Evolutionary conservation across 345 rosid genomes (phyloP).

Genomic region (Gynandropsis gynandra): DNA sequence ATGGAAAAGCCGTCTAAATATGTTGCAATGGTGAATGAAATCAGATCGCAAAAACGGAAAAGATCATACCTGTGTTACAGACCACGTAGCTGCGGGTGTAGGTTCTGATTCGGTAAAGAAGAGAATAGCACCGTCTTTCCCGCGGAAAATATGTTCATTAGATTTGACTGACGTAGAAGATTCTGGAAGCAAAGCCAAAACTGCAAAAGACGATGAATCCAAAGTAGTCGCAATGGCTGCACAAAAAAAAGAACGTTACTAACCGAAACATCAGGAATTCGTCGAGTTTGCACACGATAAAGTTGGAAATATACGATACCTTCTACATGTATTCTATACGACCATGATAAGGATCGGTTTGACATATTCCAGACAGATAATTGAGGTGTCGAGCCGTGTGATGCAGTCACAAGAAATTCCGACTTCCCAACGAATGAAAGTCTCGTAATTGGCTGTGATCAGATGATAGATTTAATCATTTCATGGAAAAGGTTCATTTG

Average conservation of each 20-base stretch:
- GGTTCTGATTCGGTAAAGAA: slow-evolving; percentile 58
- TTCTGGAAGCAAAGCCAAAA: slow-evolving; percentile 55
- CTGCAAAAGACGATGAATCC: slow-evolving; percentile 58
- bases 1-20: too few species aligned
- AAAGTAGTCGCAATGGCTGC: slow-evolving; percentile 61
- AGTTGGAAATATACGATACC: slow-evolving; percentile 30
- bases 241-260: slow-evolving; percentile 10
- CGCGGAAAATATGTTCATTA: slow-evolving; percentile 31
- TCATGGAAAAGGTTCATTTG: background rate
- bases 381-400: slow-evolving; percentile 53
- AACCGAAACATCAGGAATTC: background rate
- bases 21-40: too few species aligned
- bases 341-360: slow-evolving; percentile 63
- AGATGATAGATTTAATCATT: background rate
- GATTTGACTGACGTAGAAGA: slow-evolving; percentile 25
- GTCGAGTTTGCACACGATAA: background rate
- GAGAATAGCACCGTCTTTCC: slow-evolving; percentile 70
- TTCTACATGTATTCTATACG: slow-evolving; percentile 70
- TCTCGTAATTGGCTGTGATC: slow-evolving; percentile 42
- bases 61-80: slow-evolving; percentile 59
- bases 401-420: slow-evolving; percentile 68
- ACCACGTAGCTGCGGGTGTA: slow-evolving; percentile 69
- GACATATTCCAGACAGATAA: slow-evolving; percentile 75
- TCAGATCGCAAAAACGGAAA: too few species aligned
- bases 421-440: slow-evolving; percentile 70